Percentiles rank a stretch among this genome's conserved stretches.
These are phyloP conservation scores for Myxozyma monticola DNA, from an alignment of 805 yeast species.

Conservation along the genomic window DNA sequence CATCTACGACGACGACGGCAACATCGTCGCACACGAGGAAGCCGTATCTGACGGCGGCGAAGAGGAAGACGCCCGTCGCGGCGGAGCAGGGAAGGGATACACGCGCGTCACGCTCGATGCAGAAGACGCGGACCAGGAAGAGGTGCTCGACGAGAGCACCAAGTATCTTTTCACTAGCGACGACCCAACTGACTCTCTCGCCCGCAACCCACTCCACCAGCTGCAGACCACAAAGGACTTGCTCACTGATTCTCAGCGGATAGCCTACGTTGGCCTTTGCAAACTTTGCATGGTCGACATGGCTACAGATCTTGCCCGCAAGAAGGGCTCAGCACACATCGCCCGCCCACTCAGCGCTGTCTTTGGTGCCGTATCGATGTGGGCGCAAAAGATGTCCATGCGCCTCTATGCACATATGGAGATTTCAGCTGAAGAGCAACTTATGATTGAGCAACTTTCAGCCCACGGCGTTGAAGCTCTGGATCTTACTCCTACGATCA, in stretches of 20 bases:
- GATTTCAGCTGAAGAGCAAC: slow-evolving; percentile 69
- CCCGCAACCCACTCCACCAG: slow-evolving; percentile 57
- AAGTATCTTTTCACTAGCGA: slow-evolving; percentile 53
- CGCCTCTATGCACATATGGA: slow-evolving; percentile 79
- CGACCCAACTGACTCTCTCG: slow-evolving; percentile 36
- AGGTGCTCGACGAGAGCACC: slow-evolving; percentile 53
- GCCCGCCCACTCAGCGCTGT: slow-evolving; percentile 62
- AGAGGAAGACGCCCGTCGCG: slow-evolving; percentile 36
- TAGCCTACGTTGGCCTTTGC: slow-evolving; percentile 87
- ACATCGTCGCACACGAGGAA: slow-evolving; percentile 37
- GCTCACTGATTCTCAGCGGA: slow-evolving; percentile 78
- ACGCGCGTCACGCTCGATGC: slow-evolving; percentile 86
- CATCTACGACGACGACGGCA: slow-evolving; percentile 73
- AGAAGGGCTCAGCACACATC: slow-evolving; percentile 51
- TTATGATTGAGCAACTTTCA: slow-evolving; percentile 84
- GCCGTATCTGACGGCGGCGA: slow-evolving; percentile 31
- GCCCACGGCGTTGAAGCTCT: slow-evolving; percentile 74
- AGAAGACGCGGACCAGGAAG: slow-evolving; percentile 71
- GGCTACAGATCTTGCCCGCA: slow-evolving; percentile 73
- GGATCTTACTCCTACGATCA: slow-evolving; percentile 68
- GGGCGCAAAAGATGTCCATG: slow-evolving; percentile 75
- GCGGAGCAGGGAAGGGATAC: slow-evolving; percentile 65
- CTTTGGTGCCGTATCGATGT: slow-evolving; percentile 76
- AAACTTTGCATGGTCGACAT: slow-evolving; percentile 73
- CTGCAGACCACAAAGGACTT: slow-evolving; percentile 76